Conservation (phyloP, 352 stramenopile genomes). For the Pythium folliculosum region DNA sequence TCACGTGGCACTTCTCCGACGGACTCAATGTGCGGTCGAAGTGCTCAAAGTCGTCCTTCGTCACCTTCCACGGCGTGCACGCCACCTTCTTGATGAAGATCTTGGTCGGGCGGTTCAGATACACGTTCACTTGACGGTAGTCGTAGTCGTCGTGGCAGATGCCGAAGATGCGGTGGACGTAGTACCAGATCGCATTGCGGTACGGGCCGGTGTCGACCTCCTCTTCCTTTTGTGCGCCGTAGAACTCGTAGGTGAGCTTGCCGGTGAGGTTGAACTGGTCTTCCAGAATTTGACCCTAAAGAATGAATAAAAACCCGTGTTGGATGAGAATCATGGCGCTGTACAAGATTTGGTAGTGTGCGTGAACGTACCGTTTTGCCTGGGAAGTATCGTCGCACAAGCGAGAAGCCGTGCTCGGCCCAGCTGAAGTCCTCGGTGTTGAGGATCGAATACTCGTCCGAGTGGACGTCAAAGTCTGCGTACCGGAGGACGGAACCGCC, state of each 20-base stretch:
- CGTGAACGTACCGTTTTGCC: conserved; percentile 46
- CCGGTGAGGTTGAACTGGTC: conserved; percentile 86
- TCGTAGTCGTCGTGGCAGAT: conserved; percentile 91
- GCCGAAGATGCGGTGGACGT: conserved; percentile 86
- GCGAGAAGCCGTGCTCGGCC: conserved; percentile 88
- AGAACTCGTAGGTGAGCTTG: conserved; percentile 85
- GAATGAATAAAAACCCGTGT: background rate
- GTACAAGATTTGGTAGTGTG: background rate
- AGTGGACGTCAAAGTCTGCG: conserved; percentile 85
- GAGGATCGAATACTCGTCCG: conserved; percentile 75
- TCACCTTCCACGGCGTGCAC: conserved; percentile 85
- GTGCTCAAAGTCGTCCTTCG: conserved; percentile 77
- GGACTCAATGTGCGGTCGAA: conserved; percentile 78
- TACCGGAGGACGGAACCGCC: conserved; percentile 80
- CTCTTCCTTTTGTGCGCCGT: conserved; percentile 55
- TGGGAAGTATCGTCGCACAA: conserved; percentile 84
- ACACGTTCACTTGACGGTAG: conserved; percentile 83
- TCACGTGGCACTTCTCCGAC: conserved; percentile 87
- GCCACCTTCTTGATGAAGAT: conserved; percentile 88
- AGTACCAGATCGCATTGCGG: conserved; percentile 86
- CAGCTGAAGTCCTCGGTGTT: conserved; percentile 90
- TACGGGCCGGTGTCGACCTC: conserved; percentile 80
- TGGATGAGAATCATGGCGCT: background rate
- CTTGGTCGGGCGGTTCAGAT: conserved; percentile 83
- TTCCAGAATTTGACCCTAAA: conserved; percentile 73